Evolutionary conservation across 177 flowering plant genomes (phyloP).

Genomic region (Vitis hybrid): DNA sequence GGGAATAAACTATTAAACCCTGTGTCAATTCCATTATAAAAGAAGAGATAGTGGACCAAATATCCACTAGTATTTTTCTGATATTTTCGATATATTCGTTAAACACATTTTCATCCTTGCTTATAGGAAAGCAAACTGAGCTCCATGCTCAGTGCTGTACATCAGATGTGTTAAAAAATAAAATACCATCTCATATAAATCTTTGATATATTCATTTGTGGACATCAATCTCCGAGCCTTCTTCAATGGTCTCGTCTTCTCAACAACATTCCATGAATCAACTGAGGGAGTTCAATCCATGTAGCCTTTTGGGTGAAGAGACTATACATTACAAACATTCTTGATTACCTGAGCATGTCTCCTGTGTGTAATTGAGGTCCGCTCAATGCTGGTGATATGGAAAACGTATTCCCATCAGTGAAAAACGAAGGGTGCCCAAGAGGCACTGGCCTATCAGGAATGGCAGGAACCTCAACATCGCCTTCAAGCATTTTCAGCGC

Average conservation of each 20-base stretch:
- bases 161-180: too few species aligned
- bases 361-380: conserved; percentile 30
- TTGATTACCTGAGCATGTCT: conserved; percentile 58
- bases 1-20: too few species aligned
- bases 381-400: conserved; percentile 45
- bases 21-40: too few species aligned
- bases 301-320: conserved; percentile 4
- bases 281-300: neutral
- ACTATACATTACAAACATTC: neutral
- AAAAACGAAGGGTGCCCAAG: conserved; percentile 38
- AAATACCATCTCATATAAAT: too few species aligned
- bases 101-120: too few species aligned
- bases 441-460: conserved; percentile 70
- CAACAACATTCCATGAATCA: neutral
- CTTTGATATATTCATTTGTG: neutral
- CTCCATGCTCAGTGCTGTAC: too few species aligned
- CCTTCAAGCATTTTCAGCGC: conserved; percentile 85
- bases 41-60: too few species aligned
- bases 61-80: too few species aligned
- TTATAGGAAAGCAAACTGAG: too few species aligned
- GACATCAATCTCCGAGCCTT: neutral
- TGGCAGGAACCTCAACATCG: conserved; percentile 66
- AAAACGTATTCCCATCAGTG: conserved; percentile 36
- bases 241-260: neutral
- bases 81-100: too few species aligned